phyloP scores from a whole-genome alignment of 768 basidiomycete species.

The Plicaturopsis crispa region DNA sequence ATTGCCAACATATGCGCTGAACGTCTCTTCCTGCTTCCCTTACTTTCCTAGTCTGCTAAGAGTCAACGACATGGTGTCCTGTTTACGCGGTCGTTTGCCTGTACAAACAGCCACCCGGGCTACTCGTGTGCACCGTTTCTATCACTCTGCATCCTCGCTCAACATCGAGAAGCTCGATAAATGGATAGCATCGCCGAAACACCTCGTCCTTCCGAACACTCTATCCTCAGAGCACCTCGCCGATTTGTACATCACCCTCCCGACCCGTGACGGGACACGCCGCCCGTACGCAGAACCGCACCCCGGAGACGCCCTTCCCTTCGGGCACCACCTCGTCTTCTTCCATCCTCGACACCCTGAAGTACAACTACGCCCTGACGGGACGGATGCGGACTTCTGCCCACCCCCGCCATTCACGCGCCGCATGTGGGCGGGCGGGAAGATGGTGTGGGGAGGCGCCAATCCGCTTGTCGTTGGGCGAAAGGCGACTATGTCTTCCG shows the following conservation, averaged over 20 bases:
- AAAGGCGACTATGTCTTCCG: slow-evolving; percentile 38
- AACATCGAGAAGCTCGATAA: slow-evolving; percentile 29
- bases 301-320: slow-evolving; percentile 34
- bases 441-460: slow-evolving; percentile 49
- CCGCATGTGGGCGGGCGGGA: slow-evolving; percentile 80
- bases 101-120: too few species aligned
- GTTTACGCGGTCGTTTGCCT: too few species aligned
- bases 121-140: too few species aligned
- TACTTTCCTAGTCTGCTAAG: too few species aligned
- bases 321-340: slow-evolving; percentile 68
- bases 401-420: slow-evolving; percentile 67
- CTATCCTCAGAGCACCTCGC: slow-evolving; percentile 50
- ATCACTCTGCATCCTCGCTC: slow-evolving; percentile 9
- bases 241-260: slow-evolving; percentile 63
- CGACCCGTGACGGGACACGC: slow-evolving; percentile 57
- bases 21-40: too few species aligned
- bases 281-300: slow-evolving; percentile 27
- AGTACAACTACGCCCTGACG: slow-evolving; percentile 48
- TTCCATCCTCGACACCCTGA: slow-evolving; percentile 65
- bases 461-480: slow-evolving; percentile 47
- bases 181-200: slow-evolving; percentile 47
- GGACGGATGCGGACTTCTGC: slow-evolving; percentile 65
- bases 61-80: too few species aligned
- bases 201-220: slow-evolving; percentile 37
- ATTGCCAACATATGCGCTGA: too few species aligned